These are phyloP conservation scores for Botrytis byssoidea DNA, from an alignment of 2,329 filamentous ascomycete species.

Conservation along the genomic window DNA sequence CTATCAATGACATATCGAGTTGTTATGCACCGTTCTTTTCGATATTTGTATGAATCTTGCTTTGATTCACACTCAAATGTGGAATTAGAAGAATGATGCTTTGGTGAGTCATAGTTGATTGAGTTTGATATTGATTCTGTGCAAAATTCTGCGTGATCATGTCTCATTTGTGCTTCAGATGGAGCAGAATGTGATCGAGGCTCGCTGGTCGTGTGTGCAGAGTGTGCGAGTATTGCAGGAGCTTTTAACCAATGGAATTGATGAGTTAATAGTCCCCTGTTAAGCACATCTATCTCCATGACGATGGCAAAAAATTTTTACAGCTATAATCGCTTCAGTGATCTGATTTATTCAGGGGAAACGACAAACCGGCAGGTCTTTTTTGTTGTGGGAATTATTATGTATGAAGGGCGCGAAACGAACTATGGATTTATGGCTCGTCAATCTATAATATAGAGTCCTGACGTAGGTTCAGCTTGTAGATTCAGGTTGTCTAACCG, in stretches of 20 bases:
- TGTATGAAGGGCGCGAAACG: background rate
- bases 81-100: accelerated
- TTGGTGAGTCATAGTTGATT: background rate
- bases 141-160: background rate
- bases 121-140: background rate
- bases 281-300: no score
- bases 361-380: background rate
- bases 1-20: background rate
- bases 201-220: background rate
- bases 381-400: background rate
- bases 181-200: background rate
- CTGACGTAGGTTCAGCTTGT: background rate
- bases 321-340: background rate
- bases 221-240: no score
- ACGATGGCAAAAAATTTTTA: background rate
- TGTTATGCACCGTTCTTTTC: background rate
- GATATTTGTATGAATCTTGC: background rate
- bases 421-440: background rate
- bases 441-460: background rate
- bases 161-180: background rate
- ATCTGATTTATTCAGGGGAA: background rate
- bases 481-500: background rate
- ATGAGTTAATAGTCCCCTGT: no score
- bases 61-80: background rate
- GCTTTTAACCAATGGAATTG: no score